These are phyloP conservation scores for Penicillium olsonii DNA, from an alignment of 2,329 filamentous ascomycete species.

Conservation along the genomic window DNA sequence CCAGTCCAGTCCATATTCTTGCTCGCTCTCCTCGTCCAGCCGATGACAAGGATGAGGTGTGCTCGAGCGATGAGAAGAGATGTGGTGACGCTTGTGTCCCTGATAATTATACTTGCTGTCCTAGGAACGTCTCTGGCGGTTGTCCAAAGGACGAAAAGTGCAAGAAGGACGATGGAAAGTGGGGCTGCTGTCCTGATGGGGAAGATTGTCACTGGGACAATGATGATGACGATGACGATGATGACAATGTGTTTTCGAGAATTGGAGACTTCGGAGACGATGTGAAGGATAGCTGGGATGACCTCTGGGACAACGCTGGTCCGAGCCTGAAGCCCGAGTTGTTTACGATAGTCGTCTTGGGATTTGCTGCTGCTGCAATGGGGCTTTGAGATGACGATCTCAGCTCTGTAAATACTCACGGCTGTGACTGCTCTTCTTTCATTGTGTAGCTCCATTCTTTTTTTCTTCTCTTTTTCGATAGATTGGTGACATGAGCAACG, in stretches of 20 bases:
- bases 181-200: background rate
- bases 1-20: slow-evolving; percentile 2
- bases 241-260: slow-evolving; percentile 5
- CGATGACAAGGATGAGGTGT: background rate
- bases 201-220: background rate
- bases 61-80: background rate
- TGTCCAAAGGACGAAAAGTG: slow-evolving; percentile 6
- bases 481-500: background rate
- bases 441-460: background rate
- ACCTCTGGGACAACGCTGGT: slow-evolving; percentile 3
- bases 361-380: background rate
- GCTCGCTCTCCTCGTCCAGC: slow-evolving; percentile 2
- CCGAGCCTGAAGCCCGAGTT: background rate
- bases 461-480: background rate
- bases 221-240: slow-evolving; percentile 7
- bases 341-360: background rate
- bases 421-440: too few relatives aligned
- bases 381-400: too few relatives aligned
- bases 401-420: background rate
- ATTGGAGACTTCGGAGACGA: slow-evolving; percentile 3
- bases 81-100: slow-evolving; percentile 5
- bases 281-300: slow-evolving; percentile 5
- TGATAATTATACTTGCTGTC: slow-evolving; percentile 1
- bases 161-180: background rate
- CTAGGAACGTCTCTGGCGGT: slow-evolving; percentile 1